Evolutionary conservation across 2,329 filamentous ascomycete species (phyloP).

Genomic region (Blastomyces gilchristii): DNA sequence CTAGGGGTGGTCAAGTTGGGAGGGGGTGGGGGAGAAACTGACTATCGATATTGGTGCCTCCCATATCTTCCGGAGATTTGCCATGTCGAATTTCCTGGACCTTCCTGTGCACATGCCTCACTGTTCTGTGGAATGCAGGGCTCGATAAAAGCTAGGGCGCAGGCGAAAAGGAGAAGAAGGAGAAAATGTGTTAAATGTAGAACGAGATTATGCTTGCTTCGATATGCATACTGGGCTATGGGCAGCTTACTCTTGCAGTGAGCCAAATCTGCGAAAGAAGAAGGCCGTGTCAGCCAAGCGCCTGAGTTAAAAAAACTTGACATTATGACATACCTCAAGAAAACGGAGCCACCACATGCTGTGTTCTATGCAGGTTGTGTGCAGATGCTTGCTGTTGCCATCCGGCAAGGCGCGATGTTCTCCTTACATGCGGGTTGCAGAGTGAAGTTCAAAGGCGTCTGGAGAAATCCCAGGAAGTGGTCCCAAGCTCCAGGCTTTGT

Average conservation of each 20-base stretch:
- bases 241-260: conserved; percentile 26
- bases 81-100: conserved; percentile 35
- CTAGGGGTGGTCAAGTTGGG: not conserved
- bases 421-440: not conserved
- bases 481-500: not conserved
- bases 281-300: conserved; percentile 13
- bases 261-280: conserved; percentile 26
- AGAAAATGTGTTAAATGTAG: conserved; percentile 4
- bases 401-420: conserved; percentile 12
- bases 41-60: conserved; percentile 33
- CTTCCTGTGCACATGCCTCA: conserved; percentile 34
- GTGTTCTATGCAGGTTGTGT: not conserved
- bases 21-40: conserved; percentile 9
- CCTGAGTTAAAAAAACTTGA: conserved; percentile 8
- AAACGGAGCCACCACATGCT: conserved; percentile 23
- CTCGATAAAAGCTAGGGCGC: conserved; percentile 32
- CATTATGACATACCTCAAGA: conserved; percentile 25
- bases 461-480: not conserved
- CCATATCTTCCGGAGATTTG: conserved; percentile 34
- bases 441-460: not conserved
- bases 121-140: conserved; percentile 35
- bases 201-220: not conserved
- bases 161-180: not conserved
- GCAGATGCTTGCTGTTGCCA: not conserved
- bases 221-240: not conserved